Evolutionary conservation across 352 stramenopile species (phyloP).

Genomic region (Plasmopara halstedii): DNA sequence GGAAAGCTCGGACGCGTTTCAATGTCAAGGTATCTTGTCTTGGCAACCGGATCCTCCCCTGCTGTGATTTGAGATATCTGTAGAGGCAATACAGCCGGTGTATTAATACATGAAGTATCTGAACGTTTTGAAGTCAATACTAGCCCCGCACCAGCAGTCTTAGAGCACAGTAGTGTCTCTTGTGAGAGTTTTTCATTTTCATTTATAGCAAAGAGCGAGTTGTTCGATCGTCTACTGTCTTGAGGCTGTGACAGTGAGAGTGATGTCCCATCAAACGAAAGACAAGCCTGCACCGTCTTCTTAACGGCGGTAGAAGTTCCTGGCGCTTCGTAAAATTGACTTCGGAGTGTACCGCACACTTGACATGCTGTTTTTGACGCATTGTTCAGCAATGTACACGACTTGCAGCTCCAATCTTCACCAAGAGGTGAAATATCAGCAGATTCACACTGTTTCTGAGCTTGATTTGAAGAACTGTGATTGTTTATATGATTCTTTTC

Average conservation of each 20-base stretch:
- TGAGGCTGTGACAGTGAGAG: constrained; percentile 1
- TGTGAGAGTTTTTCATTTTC: constrained; percentile 5
- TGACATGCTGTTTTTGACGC: constrained; percentile 24
- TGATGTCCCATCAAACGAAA: constrained; percentile 39
- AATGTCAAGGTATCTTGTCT: constrained; percentile 50
- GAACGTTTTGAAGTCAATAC: constrained; percentile 11
- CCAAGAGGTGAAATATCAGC: constrained; percentile 1
- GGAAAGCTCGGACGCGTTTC: constrained; percentile 28
- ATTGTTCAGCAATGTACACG: constrained; percentile 60
- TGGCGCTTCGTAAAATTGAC: constrained; percentile 21
- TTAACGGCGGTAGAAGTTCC: constrained; percentile 5
- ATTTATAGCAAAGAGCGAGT: constrained; percentile 1
- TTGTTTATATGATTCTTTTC: constrained; percentile 37
- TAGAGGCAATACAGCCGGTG: constrained; percentile 3
- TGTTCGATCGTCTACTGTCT: background rate
- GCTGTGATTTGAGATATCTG: constrained; percentile 14
- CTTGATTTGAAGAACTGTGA: constrained; percentile 2
- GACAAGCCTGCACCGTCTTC: constrained; percentile 54
- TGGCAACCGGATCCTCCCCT: constrained; percentile 50
- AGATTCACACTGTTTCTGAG: constrained; percentile 2
- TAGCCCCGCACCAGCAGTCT: constrained; percentile 1
- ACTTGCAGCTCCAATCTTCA: constrained; percentile 33
- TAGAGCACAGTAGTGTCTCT: constrained; percentile 1
- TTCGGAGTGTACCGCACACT: constrained; percentile 45
- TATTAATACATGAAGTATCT: background rate